A percentile compares a stretch with the other conserved stretches of the same genome.
Evolutionary conservation across 139 green algal genomes (phyloP).

Genomic region (Pycnococcus provasolii): DNA sequence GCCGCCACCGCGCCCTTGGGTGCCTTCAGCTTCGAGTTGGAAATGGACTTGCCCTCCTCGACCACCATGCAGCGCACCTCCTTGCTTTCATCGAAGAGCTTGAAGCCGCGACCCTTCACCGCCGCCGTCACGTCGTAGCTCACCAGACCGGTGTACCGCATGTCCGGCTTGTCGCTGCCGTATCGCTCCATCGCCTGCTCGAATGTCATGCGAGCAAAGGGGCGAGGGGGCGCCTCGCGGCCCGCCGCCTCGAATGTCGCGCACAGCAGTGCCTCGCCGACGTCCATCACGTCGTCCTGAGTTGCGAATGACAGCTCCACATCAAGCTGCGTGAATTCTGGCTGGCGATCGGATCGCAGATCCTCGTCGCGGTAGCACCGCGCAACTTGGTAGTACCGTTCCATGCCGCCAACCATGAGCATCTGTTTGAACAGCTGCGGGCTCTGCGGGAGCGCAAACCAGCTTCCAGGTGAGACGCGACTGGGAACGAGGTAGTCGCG

Average conservation of each 20-base stretch:
- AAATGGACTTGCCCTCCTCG: conserved; percentile 59
- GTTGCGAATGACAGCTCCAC: conserved; percentile 90
- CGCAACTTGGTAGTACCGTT: conserved; percentile 90
- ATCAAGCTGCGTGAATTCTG: conserved; percentile 97
- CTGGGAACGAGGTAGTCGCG: conserved; percentile 88
- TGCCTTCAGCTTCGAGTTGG: conserved; percentile 35
- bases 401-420: conserved; percentile 91
- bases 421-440: conserved; percentile 99
- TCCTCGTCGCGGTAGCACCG: conserved; percentile 95
- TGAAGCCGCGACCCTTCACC: conserved; percentile 59
- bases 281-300: conserved; percentile 60
- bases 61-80: conserved; percentile 74
- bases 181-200: conserved; percentile 74
- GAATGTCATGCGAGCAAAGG: conserved; percentile 77
- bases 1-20: conserved; percentile 42
- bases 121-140: conserved; percentile 51
- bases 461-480: conserved; percentile 38
- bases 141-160: conserved; percentile 67
- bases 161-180: conserved; percentile 53
- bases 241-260: conserved; percentile 35
- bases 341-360: conserved; percentile 83
- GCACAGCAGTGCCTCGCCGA: conserved; percentile 72
- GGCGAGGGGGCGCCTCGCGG: conserved; percentile 41
- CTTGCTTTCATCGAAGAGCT: conserved; percentile 68
- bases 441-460: conserved; percentile 90